phyloP scores from a whole-genome alignment of 768 basidiomycete genomes.

The Ramaria sp. region DNA sequence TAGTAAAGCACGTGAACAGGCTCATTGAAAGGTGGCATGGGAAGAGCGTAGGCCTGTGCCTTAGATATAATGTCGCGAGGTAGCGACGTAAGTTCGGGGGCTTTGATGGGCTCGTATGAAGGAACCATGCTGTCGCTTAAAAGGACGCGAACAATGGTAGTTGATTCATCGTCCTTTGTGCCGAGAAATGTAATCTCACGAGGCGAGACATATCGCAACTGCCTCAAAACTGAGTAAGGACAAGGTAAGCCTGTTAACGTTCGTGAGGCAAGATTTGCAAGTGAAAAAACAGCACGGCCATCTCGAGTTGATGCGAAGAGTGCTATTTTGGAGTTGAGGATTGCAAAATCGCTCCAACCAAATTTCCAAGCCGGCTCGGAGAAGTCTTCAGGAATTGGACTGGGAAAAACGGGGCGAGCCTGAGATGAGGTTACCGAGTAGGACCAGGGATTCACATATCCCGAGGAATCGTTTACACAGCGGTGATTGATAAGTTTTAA shows the following conservation, averaged over 20 bases:
- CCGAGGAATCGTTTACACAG: slow-evolving; percentile 46
- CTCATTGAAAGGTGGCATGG: slow-evolving; percentile 14
- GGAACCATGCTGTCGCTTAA: not conserved
- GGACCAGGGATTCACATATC: slow-evolving; percentile 59
- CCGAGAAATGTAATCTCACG: slow-evolving; percentile 33
- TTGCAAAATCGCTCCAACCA: slow-evolving; percentile 35
- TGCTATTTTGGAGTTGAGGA: slow-evolving; percentile 17
- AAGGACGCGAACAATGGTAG: slow-evolving; percentile 21
- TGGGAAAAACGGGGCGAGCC: slow-evolving; percentile 28
- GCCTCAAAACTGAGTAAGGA: slow-evolving; percentile 17
- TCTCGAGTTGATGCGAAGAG: slow-evolving; percentile 32
- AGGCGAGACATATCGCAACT: slow-evolving; percentile 25
- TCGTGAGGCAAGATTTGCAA: slow-evolving; percentile 24
- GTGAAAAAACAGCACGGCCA: slow-evolving; percentile 30
- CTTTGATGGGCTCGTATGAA: not conserved
- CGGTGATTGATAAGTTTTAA: too few species aligned
- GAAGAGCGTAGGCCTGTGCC: not conserved
- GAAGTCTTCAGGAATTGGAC: slow-evolving; percentile 44
- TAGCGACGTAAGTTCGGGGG: not conserved
- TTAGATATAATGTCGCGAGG: slow-evolving; percentile 6
- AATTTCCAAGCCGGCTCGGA: slow-evolving; percentile 45
- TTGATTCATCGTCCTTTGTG: slow-evolving; percentile 27
- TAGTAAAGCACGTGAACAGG: slow-evolving; percentile 57
- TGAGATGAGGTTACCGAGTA: slow-evolving; percentile 29
- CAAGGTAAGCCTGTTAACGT: slow-evolving; percentile 1